Conservation (phyloP, 208 protist species). For the Angomonas ambiguus region DNA sequence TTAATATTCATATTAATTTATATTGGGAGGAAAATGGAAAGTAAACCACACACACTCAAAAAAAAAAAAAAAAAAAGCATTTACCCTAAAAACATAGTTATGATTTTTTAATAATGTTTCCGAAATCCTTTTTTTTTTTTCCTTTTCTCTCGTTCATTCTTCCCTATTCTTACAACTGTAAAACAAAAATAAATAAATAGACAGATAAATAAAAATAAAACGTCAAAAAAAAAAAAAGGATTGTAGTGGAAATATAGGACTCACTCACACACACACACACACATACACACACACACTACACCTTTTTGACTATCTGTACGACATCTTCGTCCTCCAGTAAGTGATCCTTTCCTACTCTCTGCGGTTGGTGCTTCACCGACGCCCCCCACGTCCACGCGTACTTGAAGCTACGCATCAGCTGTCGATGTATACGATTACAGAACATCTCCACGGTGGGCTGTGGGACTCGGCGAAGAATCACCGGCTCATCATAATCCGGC, state of each 20-base stretch:
- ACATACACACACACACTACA: too few species aligned
- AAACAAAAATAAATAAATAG: slow-evolving; percentile 18
- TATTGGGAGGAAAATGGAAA: background rate
- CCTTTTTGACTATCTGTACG: slow-evolving; percentile 98
- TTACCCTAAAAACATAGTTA: background rate
- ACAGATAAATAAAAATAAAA: slow-evolving; percentile 13
- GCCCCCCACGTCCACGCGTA: slow-evolving; percentile 98
- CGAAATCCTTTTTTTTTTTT: slow-evolving; percentile 1
- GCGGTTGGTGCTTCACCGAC: slow-evolving; percentile 97
- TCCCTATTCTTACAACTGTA: slow-evolving; percentile 9
- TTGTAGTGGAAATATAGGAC: too few species aligned
- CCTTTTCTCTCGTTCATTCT: slow-evolving; percentile 2
- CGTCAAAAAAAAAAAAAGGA: background rate
- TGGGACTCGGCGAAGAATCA: slow-evolving; percentile 91
- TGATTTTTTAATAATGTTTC: background rate
- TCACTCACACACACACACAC: too few species aligned
- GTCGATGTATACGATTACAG: slow-evolving; percentile 97
- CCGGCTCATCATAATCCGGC: slow-evolving; percentile 97
- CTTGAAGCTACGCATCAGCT: slow-evolving; percentile 97
- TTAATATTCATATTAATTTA: slow-evolving; percentile 2
- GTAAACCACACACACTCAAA: background rate
- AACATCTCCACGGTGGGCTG: slow-evolving; percentile 94
- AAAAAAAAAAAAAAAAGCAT: slow-evolving; percentile 9
- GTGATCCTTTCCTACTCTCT: slow-evolving; percentile 97
- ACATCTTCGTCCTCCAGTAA: slow-evolving; percentile 98